A percentile compares a stretch with the other conserved stretches of the same genome.
phyloP scores from a whole-genome alignment of 768 basidiomycete genomes.

The Suillus clintonianus region DNA sequence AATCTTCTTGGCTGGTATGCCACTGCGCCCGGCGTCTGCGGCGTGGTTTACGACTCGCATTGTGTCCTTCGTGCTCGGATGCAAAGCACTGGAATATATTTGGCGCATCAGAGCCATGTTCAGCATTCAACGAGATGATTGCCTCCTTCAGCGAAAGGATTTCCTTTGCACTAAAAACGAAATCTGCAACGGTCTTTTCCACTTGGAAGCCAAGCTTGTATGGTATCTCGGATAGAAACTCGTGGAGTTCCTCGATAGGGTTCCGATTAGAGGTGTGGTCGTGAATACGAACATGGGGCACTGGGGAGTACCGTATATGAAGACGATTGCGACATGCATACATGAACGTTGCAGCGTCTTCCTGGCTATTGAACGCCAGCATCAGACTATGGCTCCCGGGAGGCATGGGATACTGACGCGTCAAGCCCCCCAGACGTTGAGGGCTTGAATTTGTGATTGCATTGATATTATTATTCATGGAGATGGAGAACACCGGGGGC shows the following conservation, averaged over 20 bases:
- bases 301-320: conserved; percentile 13
- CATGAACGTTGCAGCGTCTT: conserved; percentile 32
- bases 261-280: conserved; percentile 12
- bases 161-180: conserved; percentile 24
- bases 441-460: not conserved
- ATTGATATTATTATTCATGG: not conserved
- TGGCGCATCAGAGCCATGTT: conserved; percentile 15
- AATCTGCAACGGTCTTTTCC: conserved; percentile 36
- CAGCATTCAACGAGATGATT: conserved; percentile 21
- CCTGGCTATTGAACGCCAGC: conserved; percentile 28
- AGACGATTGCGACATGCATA: conserved; percentile 22
- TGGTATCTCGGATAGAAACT: conserved; percentile 24
- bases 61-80: conserved; percentile 20
- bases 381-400: conserved; percentile 28
- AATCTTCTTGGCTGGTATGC: conserved; percentile 14
- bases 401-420: conserved; percentile 25
- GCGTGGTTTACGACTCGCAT: not conserved
- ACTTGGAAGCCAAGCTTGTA: conserved; percentile 41
- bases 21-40: not conserved
- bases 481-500: conserved; percentile 31
- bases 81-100: conserved; percentile 26
- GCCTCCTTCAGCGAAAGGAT: conserved; percentile 19
- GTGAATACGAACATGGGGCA: conserved; percentile 17
- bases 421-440: conserved; percentile 27
- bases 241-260: conserved; percentile 16